A percentile compares a stretch with the other conserved stretches of the same genome.
Conservation (phyloP, 164 flowering plant genomes). For the Malania oleifera region DNA sequence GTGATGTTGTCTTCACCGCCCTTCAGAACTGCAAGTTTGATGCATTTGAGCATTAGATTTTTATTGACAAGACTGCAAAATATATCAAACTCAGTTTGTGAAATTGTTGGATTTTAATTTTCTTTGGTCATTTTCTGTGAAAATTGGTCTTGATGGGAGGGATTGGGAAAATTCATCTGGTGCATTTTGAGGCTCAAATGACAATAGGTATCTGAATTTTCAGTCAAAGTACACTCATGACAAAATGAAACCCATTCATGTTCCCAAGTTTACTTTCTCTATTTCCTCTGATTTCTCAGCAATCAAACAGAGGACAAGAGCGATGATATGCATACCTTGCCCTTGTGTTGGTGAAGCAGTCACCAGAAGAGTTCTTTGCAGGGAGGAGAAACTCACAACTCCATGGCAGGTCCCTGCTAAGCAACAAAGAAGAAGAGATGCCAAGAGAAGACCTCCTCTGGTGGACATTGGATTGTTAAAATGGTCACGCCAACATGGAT, state of each 20-base stretch:
- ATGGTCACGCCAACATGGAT: background rate
- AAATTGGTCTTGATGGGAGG: background rate
- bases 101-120: no score
- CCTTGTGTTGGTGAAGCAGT: conserved; percentile 39
- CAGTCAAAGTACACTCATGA: background rate
- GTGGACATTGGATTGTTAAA: background rate
- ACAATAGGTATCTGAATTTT: background rate
- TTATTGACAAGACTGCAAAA: background rate
- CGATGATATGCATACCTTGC: conserved; percentile 23
- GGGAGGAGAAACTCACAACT: conserved; percentile 31
- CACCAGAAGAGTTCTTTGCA: conserved; percentile 27
- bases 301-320: background rate
- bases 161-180: background rate
- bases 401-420: conserved; percentile 27
- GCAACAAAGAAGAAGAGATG: conserved; percentile 29
- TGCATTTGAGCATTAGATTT: background rate
- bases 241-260: no score
- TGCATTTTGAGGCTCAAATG: no score
- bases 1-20: conserved; percentile 49
- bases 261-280: no score
- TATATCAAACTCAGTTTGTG: no score
- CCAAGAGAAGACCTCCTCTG: conserved; percentile 21
- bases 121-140: background rate
- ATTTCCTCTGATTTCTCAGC: no score
- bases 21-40: conserved; percentile 39